Evolutionary conservation across 345 rosid species (phyloP), one percentile per base, ranked within the genome.

Genomic region (Euphorbia lathyris): DNA sequence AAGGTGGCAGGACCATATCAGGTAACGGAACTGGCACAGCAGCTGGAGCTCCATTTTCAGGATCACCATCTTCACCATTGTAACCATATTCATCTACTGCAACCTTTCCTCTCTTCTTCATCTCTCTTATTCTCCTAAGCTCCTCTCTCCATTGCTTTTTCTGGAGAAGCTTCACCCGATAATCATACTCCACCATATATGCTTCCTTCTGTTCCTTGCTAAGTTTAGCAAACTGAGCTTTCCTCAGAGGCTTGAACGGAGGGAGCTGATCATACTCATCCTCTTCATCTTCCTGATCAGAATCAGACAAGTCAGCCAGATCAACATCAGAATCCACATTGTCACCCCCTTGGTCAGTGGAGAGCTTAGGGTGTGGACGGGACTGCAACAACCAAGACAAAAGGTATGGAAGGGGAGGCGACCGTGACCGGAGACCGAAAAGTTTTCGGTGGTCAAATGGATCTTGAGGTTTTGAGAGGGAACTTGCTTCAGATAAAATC

Each of bases 191-290:
- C 81, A 91, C 97, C 11, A 89, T 76, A 68, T 94, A 94, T 42
- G 96, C 92, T 69, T 85, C 90, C 74, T 75, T 87, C 70, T 94
- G 96, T 34, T 88, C 95, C 68, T 83, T 90, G 75, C 85, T 87
- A 38, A 94, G 96, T 66, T 85, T 94, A 25, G 93, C 87, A 72
- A 91, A 83, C 80, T 90, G 97, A 57, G 83, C 60, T 80, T 82
- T 88, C 78, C 89, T 82, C 23, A 94, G 88, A 63, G 98, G 96
- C 79, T 83, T 94, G 78, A 94, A 94, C 45, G 96, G 90, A 50
- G 98, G 98, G 69, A 94, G 95, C 86, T 86, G 92, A 25, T 93
- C 96, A 72, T 89, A 91, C 77, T 91, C 97, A 27, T 94, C 98
- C 74, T 83, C 94, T 7, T 86, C 96, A 42, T 90, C 97, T 69